phyloP scores from a whole-genome alignment of 495 filamentous ascomycete species.

The Lepidopterella palustris region DNA sequence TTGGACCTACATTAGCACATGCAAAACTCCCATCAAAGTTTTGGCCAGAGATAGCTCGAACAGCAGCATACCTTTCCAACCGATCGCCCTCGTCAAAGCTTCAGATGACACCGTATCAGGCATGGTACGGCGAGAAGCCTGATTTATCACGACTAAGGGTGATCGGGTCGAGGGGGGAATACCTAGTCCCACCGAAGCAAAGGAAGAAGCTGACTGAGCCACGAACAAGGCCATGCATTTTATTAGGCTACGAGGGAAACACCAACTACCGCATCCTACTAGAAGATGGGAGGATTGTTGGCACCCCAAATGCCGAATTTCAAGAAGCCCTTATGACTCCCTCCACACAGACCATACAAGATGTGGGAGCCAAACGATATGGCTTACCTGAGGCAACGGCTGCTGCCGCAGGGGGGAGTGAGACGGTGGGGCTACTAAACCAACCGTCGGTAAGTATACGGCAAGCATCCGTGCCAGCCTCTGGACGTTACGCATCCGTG shows the following conservation, averaged over 20 bases:
- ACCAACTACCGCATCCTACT: conserved; percentile 30
- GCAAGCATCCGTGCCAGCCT: conserved; percentile 1
- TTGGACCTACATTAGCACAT: conserved; percentile 18
- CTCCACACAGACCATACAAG: conserved; percentile 25
- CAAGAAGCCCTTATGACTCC: conserved; percentile 21
- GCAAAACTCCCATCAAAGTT: conserved; percentile 23
- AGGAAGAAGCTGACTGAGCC: conserved; percentile 30
- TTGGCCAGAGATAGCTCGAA: conserved; percentile 27
- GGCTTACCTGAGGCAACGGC: conserved; percentile 7
- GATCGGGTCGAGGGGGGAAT: too few relatives aligned
- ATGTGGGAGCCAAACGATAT: conserved; percentile 8
- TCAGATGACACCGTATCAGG: conserved; percentile 30
- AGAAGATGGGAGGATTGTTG: conserved; percentile 26
- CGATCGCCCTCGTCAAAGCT: conserved; percentile 23
- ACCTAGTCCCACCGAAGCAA: conserved; percentile 19
- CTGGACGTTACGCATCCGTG: not conserved
- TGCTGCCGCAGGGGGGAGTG: conserved; percentile 7
- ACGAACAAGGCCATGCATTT: conserved; percentile 23
- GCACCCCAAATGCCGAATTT: too few relatives aligned
- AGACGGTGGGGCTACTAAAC: not conserved
- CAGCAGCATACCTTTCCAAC: conserved; percentile 26
- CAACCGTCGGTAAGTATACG: conserved; percentile 3
- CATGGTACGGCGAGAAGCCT: conserved; percentile 28
- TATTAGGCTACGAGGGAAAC: conserved; percentile 28
- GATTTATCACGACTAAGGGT: conserved; percentile 29